phyloP scores from a whole-genome alignment of 2,329 filamentous ascomycete species.

The Pseudopyricularia javanii region DNA sequence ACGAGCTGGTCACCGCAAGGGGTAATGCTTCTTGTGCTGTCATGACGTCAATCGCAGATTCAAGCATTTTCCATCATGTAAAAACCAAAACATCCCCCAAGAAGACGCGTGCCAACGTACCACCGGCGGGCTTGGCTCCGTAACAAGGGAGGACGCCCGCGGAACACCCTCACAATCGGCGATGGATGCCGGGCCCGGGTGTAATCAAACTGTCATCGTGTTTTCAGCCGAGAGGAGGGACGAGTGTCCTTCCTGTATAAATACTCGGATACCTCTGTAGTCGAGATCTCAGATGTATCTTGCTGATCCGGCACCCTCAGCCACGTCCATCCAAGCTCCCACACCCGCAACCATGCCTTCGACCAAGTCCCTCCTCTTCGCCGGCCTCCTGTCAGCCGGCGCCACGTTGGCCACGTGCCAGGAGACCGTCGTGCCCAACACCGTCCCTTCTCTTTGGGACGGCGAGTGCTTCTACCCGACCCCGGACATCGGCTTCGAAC shows the following conservation, averaged over 20 bases:
- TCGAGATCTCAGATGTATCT: not conserved
- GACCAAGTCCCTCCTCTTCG: not conserved
- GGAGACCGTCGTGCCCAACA: constrained; percentile 5
- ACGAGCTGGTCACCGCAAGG: not conserved
- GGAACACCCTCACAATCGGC: not conserved
- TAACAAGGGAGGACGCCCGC: not conserved
- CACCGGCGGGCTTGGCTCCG: not conserved
- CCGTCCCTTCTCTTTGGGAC: constrained; percentile 17
- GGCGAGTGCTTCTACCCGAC: constrained; percentile 18
- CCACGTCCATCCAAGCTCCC: not conserved
- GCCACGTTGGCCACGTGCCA: not conserved
- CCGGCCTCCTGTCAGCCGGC: not conserved
- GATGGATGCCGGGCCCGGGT: not conserved
- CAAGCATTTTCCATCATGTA: not conserved
- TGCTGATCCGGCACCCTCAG: not conserved
- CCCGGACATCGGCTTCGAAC: constrained; percentile 14
- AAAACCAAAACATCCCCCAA: not conserved
- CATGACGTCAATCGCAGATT: not conserved
- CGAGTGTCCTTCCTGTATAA: not conserved
- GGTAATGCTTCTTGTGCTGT: not conserved
- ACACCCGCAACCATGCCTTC: not conserved
- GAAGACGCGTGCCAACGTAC: not conserved
- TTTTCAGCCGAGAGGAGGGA: not conserved
- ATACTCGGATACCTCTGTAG: not conserved
- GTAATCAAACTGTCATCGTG: not conserved